Base-by-base conservation (phyloP, 1,284 basidiomycete genomes). In the Dichomitus squalens region DNA sequence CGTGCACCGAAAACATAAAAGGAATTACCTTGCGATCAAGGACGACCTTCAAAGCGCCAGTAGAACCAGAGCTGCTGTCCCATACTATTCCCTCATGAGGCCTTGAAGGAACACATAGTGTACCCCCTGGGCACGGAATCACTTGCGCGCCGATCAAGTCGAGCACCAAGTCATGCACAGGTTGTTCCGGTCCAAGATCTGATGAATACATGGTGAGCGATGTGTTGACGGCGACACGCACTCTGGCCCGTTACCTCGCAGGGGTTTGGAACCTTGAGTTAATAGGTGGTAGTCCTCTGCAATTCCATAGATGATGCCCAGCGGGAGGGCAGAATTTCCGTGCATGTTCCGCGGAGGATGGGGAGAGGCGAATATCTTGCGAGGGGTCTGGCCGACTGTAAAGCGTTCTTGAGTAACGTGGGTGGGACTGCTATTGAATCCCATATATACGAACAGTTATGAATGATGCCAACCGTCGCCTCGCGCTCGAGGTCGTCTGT, bases 401-500 rank as follows among this genome's bases (percentile, higher is more conserved):
- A 31, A 55, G 12, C 12, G 43, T 20, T 1, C 20, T 40, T 67
- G 29, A 71, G 60, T 20, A 8, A 11, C 38, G 23, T 29, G 5
- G 16, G 16, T 20, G 6, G 18, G 14, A 46, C 8, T 4, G 55
- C 20, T 55, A 49, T 7, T 57, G 60, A 27, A 66, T 61, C 57
- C 7, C 60, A 57, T 43, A 54, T 23, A 31, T 2, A 65, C 81
- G 52, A 64, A 92, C 93, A 96, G 64, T 96, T 97, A 73, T 98
- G 95, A 46, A 98, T 97, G 63, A 96, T 96, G 4, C 95, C 93
- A 7, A 96, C 92, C 1, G 93, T 93, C 0, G 95, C 95, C 66
- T 95, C 93, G 38, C 92, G 85, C 74, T 98, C 93, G 21, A 92
- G 76, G 46, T 93, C 87, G 66, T 96, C 91, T 11, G 86, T 85